phyloP scores from a whole-genome alignment of 176 grass and related monocot species.

The Areca catechu region DNA sequence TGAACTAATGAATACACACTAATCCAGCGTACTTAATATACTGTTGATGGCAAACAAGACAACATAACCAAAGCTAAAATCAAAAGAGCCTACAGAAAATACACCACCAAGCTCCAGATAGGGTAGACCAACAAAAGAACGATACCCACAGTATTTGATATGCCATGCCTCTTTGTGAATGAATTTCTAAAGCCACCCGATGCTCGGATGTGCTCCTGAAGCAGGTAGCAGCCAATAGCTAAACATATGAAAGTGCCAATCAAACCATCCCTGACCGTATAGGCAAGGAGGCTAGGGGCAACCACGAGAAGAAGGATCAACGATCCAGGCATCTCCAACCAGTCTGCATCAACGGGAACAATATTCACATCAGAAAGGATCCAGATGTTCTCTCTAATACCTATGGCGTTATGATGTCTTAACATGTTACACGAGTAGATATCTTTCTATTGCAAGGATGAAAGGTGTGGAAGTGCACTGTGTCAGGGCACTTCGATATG shows the following conservation, averaged over 20 bases:
- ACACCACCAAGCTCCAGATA: conserved; percentile 47
- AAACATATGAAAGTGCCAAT: conserved; percentile 57
- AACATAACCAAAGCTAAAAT: too few relatives aligned
- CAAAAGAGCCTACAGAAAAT: conserved; percentile 18
- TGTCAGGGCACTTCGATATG: too few relatives aligned
- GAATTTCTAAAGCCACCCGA: conserved; percentile 78
- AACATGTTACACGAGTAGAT: too few relatives aligned
- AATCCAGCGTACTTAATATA: too few relatives aligned
- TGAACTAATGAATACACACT: too few relatives aligned
- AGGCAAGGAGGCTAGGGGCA: conserved; percentile 49
- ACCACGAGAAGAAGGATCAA: conserved; percentile 81
- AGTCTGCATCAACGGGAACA: conserved; percentile 39
- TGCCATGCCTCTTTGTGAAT: conserved; percentile 59
- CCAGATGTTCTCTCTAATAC: too few relatives aligned
- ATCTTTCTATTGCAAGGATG: too few relatives aligned
- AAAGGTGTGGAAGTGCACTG: too few relatives aligned
- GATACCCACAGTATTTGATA: conserved; percentile 76
- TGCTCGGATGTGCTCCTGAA: conserved; percentile 79
- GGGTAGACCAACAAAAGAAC: conserved; percentile 79
- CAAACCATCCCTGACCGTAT: conserved; percentile 29
- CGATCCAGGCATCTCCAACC: conserved; percentile 60
- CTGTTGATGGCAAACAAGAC: too few relatives aligned
- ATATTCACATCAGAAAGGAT: conserved; percentile 5
- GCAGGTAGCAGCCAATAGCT: conserved; percentile 72
- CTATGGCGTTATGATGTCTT: too few relatives aligned